phyloP scores from a whole-genome alignment of 208 protist species.

The Wallacemonas sp. region DNA sequence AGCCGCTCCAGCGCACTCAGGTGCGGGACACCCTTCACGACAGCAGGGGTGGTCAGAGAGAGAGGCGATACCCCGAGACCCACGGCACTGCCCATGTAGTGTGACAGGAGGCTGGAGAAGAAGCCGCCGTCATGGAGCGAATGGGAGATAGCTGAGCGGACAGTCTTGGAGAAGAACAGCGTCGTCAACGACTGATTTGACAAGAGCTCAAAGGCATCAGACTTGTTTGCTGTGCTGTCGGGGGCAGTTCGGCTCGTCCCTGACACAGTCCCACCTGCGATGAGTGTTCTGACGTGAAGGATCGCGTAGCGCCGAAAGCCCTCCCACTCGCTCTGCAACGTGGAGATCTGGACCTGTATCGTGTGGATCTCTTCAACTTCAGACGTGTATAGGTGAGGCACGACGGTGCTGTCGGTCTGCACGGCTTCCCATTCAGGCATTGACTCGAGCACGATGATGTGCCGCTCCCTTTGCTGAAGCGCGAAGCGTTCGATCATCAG shows the following conservation, averaged over 20 bases:
- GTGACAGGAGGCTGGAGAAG: conserved; percentile 21
- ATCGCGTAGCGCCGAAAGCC: conserved; percentile 40
- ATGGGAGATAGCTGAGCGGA: conserved; percentile 14
- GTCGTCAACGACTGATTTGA: conserved; percentile 1
- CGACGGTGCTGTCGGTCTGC: background rate
- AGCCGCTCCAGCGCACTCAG: background rate
- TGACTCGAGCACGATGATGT: background rate
- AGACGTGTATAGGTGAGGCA: conserved; percentile 24
- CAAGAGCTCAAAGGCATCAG: conserved; percentile 5
- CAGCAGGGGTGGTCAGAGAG: background rate
- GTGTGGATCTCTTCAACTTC: conserved; percentile 28
- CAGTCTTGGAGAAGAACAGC: conserved; percentile 25
- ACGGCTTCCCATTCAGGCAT: background rate
- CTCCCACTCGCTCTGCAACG: conserved; percentile 58
- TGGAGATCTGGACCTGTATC: conserved; percentile 28
- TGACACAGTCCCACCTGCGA: too few relatives aligned
- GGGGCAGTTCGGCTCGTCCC: background rate
- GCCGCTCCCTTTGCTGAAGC: conserved; percentile 23
- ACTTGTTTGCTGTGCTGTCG: background rate
- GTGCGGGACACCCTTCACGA: background rate
- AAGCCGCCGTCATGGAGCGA: conserved; percentile 23
- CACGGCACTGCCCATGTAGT: conserved; percentile 28
- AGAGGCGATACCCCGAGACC: conserved; percentile 10
- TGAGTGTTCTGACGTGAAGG: conserved; percentile 14
- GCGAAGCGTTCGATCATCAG: conserved; percentile 24